Evolutionary conservation across 2,329 filamentous ascomycete species (phyloP), one percentile per base, ranked within the genome.

Genomic region (Phoma herbarum): DNA sequence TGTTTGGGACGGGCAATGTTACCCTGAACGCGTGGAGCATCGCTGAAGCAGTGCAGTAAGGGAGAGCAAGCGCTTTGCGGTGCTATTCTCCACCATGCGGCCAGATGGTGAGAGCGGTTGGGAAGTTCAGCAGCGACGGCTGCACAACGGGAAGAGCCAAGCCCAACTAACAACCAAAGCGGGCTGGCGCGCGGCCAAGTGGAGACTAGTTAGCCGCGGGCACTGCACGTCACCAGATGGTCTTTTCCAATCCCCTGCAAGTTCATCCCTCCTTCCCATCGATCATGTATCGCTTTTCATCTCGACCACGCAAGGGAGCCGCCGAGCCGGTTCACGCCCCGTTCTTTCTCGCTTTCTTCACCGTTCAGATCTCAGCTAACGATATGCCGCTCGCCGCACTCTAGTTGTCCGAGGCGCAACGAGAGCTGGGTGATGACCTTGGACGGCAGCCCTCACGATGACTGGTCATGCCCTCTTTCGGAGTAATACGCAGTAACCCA

Each of bases 401-500:
- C 51, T 33, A 43, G 46, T 58, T 26, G 52, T 52, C 55, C 46
- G 45, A 50, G 50, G 56, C 50, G 50, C 50, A 28, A 59, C 50
- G 31, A 54, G 45, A 50, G 56, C 50, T 53, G 51, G 54, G 56
- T 59, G 50, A 54, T 41, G 43, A 47, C 51, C 35, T 33, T 55
- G 35, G 35, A 47, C 47, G 51, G 64, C 64, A 60, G 56, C 43
- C 33, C 43, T 51, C 49, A 42, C 54, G 39, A 56, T 57, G 58
- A 66, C 61, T 66, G 69, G 64, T 63, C 59, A 57, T 64, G 60
- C 61, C 71, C 66, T 52, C 69, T 74, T 75, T 75, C 67, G 72
- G 74, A 71, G 67, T 52, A 65, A 72, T 74, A 74, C 71, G 73
- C 73, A 76, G 72, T 52, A 57, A 47, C 57, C 73, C 75, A 64